Conservation (phyloP, 2,329 filamentous ascomycete species). For the Talaromyces pinophilus region DNA sequence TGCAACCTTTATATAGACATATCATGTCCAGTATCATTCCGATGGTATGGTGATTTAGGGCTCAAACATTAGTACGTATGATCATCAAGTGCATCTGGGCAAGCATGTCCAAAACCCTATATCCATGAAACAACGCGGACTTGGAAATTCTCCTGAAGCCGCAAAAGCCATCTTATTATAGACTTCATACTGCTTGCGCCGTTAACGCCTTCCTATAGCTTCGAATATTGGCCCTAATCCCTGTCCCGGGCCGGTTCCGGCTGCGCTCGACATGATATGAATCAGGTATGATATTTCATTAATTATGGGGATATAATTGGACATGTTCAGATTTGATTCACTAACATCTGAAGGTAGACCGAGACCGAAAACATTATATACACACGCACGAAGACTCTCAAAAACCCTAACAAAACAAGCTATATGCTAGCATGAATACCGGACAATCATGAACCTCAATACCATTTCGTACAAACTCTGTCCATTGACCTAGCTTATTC, state of each 20-base stretch:
- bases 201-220: neutral
- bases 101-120: neutral
- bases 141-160: neutral
- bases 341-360: neutral
- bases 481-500: slow-evolving; percentile 33
- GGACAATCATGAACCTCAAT: slow-evolving; percentile 34
- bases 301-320: neutral
- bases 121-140: neutral
- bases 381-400: neutral
- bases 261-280: neutral
- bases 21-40: neutral
- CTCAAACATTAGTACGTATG: neutral
- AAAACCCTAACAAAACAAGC: neutral
- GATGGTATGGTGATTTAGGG: neutral
- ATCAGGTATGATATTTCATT: neutral
- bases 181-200: neutral
- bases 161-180: neutral
- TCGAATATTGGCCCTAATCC: neutral
- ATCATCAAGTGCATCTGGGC: neutral
- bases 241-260: neutral
- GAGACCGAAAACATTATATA: neutral
- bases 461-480: slow-evolving; percentile 30
- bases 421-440: slow-evolving; percentile 34
- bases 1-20: neutral
- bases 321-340: neutral